phyloP scores from a whole-genome alignment of 2,329 filamentous ascomycete species.

The Penicillium sp. region DNA sequence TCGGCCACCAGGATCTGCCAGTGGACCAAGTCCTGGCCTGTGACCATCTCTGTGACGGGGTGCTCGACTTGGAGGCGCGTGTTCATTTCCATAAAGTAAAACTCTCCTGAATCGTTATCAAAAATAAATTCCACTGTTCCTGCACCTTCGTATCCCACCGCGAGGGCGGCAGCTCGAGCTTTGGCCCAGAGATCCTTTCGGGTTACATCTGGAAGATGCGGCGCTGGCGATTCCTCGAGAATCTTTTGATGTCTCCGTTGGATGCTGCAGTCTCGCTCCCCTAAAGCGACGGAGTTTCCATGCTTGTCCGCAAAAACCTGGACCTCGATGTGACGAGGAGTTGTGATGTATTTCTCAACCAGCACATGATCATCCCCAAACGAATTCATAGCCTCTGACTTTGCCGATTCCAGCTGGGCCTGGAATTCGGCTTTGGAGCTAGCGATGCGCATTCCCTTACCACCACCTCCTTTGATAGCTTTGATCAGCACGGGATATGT shows the following conservation, averaged over 20 bases:
- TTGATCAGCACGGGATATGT: constrained; percentile 65
- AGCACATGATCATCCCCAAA: constrained; percentile 67
- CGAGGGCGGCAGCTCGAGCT: constrained; percentile 60
- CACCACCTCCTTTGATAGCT: constrained; percentile 63
- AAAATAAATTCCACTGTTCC: constrained; percentile 69
- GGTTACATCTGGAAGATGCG: constrained; percentile 58
- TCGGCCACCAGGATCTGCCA: constrained; percentile 92
- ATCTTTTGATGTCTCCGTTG: constrained; percentile 66
- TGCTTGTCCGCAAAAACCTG: constrained; percentile 66
- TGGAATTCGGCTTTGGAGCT: constrained; percentile 57
- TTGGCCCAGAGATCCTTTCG: constrained; percentile 66
- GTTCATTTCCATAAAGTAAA: constrained; percentile 73
- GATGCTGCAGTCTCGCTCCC: constrained; percentile 65
- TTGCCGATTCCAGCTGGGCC: constrained; percentile 61
- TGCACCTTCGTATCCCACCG: constrained; percentile 64
- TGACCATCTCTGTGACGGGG: constrained; percentile 82
- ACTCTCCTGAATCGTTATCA: constrained; percentile 63
- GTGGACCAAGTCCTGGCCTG: constrained; percentile 76
- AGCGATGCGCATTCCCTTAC: constrained; percentile 70
- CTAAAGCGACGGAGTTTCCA: constrained; percentile 62
- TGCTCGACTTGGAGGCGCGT: constrained; percentile 93
- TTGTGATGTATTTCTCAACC: constrained; percentile 67
- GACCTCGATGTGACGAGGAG: constrained; percentile 65
- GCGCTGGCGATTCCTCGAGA: constrained; percentile 64
- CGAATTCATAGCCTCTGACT: constrained; percentile 62